Evolutionary conservation across 805 yeast species (phyloP), one percentile per base, ranked within the genome.

Genomic region (Myxozyma neglecta): DNA sequence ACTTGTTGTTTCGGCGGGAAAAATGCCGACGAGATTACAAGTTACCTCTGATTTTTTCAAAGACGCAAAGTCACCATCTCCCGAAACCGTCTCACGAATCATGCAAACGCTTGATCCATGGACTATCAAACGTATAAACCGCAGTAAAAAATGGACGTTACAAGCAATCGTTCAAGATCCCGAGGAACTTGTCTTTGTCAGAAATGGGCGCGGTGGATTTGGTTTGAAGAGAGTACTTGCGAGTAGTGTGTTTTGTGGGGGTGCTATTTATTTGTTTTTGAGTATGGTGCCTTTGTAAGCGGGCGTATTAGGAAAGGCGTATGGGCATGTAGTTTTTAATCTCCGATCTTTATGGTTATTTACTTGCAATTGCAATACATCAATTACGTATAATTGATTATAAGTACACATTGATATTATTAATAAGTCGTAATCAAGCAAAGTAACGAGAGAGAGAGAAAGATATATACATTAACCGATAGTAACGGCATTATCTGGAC

Each of bases 391-490:
- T 37, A 37, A 36, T 36, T 36, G 40, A 36, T 36, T 39, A 13
- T 39, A 39, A 39, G 6, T 39, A 39, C n/a, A n/a, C 36, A 47
- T 20, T 34, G 36, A 47, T 29, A 47, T 47, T 24, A 39, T n/a
- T 11, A 13, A 53, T 18, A 10, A 14, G 24, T 3, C 49, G 9
- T 43, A 36, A n/a, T 35, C 34, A 39, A 39, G n/a, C 13, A 13
- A 2, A 39, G n/a, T 39, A 39, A 39, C 42, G 42, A 39, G n/a
- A 13, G 42, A 13, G 3, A 39, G 42, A 52, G 20, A 24, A 14
- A 10, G 29, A 49, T 11, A 44, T n/a, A 18, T 8, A 34, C 49
- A 18, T 40, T 46, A 56, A 32, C 60, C 60, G 18, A 56, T 50
- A 35, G 59, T 48, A 14, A 51, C 52, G 16, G 61, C 48, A 11